phyloP scores from a whole-genome alignment of 768 basidiomycete species.

The Boletus huronensis region DNA sequence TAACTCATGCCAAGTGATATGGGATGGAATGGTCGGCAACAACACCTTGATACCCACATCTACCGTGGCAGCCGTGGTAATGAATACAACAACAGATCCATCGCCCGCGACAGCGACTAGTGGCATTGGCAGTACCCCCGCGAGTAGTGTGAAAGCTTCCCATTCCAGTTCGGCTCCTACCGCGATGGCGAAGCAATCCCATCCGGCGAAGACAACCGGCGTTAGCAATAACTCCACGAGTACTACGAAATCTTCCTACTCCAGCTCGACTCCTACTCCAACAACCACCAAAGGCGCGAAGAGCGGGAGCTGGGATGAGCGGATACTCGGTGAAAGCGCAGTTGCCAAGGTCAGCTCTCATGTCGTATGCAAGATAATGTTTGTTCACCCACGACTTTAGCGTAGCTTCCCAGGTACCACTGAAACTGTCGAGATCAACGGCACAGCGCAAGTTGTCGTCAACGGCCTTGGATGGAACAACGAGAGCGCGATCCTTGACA shows the following conservation, averaged over 20 bases:
- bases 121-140: not conserved
- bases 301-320: not conserved
- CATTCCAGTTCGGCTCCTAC: not conserved
- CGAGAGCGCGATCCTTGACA: conserved; percentile 38
- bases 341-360: conserved; percentile 1
- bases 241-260: not conserved
- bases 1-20: too few species aligned
- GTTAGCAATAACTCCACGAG: not conserved
- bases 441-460: conserved; percentile 24
- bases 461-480: conserved; percentile 35
- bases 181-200: not conserved
- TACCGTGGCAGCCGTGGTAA: not conserved
- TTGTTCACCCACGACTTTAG: conserved; percentile 6
- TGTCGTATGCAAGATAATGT: not conserved
- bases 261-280: not conserved
- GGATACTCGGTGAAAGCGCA: not conserved
- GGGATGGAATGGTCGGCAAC: conserved; percentile 24
- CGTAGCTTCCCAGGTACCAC: not conserved
- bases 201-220: not conserved
- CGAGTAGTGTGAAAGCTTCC: not conserved
- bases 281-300: not conserved
- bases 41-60: conserved; percentile 3
- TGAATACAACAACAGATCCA: not conserved
- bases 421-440: not conserved
- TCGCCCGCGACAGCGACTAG: not conserved